Percentiles rank a stretch among this genome's conserved stretches.
Evolutionary conservation across 2,329 filamentous ascomycete genomes (phyloP).

Genomic region (Metarhizium album): DNA sequence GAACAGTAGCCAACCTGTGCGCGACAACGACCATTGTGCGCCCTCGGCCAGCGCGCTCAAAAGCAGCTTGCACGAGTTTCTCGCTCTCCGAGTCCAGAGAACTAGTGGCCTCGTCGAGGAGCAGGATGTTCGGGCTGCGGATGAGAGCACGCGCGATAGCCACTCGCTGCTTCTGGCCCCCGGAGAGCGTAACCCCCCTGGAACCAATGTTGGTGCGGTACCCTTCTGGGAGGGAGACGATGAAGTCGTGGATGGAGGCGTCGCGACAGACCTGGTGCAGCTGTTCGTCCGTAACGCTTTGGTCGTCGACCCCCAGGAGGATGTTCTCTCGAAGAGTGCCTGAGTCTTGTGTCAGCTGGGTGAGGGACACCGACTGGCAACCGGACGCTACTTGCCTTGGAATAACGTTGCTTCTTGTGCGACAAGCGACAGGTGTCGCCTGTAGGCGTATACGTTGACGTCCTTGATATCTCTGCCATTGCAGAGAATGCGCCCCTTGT

Average conservation of each 20-base stretch:
- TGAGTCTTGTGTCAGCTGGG: slow-evolving; percentile 5
- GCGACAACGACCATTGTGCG: slow-evolving; percentile 66
- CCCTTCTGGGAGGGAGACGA: slow-evolving; percentile 54
- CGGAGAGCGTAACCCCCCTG: slow-evolving; percentile 54
- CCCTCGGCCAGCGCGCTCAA: slow-evolving; percentile 51
- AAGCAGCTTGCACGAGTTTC: slow-evolving; percentile 53
- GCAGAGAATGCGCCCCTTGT: slow-evolving; percentile 52
- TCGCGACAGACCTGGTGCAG: slow-evolving; percentile 44
- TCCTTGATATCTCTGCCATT: slow-evolving; percentile 49
- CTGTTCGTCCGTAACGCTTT: slow-evolving; percentile 38
- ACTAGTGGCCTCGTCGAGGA: slow-evolving; percentile 65
- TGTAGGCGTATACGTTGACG: slow-evolving; percentile 51
- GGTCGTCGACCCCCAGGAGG: slow-evolving; percentile 49
- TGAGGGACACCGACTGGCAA: too few species aligned
- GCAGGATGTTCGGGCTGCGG: slow-evolving; percentile 51
- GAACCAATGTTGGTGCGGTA: slow-evolving; percentile 59
- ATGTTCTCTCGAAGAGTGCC: slow-evolving; percentile 60
- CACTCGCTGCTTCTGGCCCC: slow-evolving; percentile 63
- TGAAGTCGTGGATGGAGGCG: slow-evolving; percentile 62
- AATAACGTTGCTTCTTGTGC: slow-evolving; percentile 67
- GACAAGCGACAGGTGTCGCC: slow-evolving; percentile 56
- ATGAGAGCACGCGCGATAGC: slow-evolving; percentile 60
- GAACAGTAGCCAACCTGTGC: slow-evolving; percentile 65
- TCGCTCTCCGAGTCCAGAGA: slow-evolving; percentile 55
- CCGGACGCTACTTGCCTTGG: slow-evolving; percentile 32